These are phyloP conservation scores for Dendrothele bispora DNA, from an alignment of 768 basidiomycete genomes.

Conservation along the genomic window DNA sequence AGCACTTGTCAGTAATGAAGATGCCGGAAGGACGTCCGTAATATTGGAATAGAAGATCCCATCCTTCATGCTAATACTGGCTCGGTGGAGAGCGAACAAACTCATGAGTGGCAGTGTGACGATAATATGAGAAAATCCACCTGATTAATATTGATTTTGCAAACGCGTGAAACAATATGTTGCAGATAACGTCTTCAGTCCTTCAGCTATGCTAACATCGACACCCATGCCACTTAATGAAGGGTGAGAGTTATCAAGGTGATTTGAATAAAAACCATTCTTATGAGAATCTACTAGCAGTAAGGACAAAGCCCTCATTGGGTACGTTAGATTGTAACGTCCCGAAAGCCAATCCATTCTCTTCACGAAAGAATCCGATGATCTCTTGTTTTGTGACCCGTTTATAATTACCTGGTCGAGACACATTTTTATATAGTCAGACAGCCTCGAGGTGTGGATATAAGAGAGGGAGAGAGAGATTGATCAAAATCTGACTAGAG, in stretches of 20 bases:
- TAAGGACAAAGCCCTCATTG: constrained; percentile 8
- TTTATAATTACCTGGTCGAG: no score
- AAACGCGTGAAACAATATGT: constrained; percentile 55
- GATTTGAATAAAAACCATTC: neutral
- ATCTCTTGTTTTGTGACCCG: no score
- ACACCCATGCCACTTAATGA: constrained; percentile 52
- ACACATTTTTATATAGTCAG: no score
- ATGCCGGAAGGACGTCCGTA: constrained; percentile 58
- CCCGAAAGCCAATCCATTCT: no score
- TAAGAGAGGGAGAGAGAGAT: no score
- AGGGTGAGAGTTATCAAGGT: neutral
- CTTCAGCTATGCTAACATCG: constrained; percentile 60
- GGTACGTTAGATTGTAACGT: constrained; percentile 6
- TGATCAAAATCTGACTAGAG: no score
- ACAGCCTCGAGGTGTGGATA: no score
- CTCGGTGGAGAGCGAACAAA: constrained; percentile 35
- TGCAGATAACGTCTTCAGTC: constrained; percentile 52
- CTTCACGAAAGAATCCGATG: no score
- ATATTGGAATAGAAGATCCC: constrained; percentile 59
- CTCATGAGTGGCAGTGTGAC: neutral
- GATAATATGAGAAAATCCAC: constrained; percentile 22
- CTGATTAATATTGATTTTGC: constrained; percentile 58
- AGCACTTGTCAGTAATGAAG: constrained; percentile 55
- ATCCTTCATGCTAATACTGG: constrained; percentile 48
- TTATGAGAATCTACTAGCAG: neutral